Evolutionary conservation across 495 filamentous ascomycete genomes (phyloP), one percentile per base, ranked within the genome.

Genomic region (Hyaloscypha finlandica): DNA sequence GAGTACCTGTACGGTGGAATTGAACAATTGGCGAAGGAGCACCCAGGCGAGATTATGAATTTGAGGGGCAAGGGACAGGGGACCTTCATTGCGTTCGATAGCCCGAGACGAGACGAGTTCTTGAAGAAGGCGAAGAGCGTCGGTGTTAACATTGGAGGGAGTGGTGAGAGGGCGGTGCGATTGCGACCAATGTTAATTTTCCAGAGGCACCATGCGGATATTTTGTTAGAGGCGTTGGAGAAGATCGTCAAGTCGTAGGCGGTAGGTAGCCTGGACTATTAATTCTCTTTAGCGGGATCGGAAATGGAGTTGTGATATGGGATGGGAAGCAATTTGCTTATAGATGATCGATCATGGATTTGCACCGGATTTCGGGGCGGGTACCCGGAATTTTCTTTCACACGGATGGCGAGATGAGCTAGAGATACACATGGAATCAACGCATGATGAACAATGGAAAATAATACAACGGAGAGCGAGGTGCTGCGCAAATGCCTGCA

Each of bases 51-150:
- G 81, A 88, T 99, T 75, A 81, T 86, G 77, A 97, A 98, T 80
- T 81, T 99, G 73, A 87, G 95, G 71, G 95, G 95, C 55, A 92
- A 97, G 83, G 91, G 92, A 66, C 91, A 93, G 80, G 95, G 95
- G 74, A 99, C 95, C 20, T 99, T 98, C 78, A 92, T 99, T 75
- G 95, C 96, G 64, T 99, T 93, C 84, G 96, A 99, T 77, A 91
- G 86, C 70, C 94, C 94, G 62, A 77, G 86, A 67, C 83, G 96
- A 70, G 95, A 98, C 75, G 87, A 89, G 68, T 92, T 98, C 80
- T 77, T 98, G 73, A 87, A 79, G 73, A 88, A 86, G 82, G 90
- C 89, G 65, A 95, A 98, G 89, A 80, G 74, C 54, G 81, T 92
- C 45, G 96, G 95, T 70, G 80, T 99, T 69, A 98, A 98, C 79